Base-by-base conservation (phyloP, 768 basidiomycete genomes). In the Lentinula boryana region DNA sequence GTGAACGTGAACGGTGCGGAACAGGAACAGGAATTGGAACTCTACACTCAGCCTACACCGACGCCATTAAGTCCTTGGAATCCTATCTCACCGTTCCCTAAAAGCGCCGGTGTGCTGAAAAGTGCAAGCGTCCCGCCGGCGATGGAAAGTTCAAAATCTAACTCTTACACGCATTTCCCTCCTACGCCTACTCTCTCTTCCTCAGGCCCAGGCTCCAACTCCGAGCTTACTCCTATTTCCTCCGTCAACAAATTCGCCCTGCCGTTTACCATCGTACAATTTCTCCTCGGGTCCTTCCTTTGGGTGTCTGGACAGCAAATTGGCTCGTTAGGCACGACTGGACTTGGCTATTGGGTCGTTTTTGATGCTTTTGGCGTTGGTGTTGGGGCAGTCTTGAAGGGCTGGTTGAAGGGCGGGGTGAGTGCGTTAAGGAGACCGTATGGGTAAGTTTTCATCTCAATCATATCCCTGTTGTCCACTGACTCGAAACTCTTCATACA, bases 291-390 rank as follows among this genome's bases (percentile, higher is more conserved):
- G 0, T 85, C 85, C 2, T 84, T 81, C 67, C 63, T 98, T 8
- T 99, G 97, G 97, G 87, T 94, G 0, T 80, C 79, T 23, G 95
- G 95, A 1, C 97, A 99, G 72, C 86, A 88, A 62, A 83, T 86
- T 21, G 95, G 95, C 16, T 94, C 93, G 52, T 75, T 98, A 32
- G 81, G 89, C 7, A 86, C 89, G 59, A 96, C 96, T 1, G 97
- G 94, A 0, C 72, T 99, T 16, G 97, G 96, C 0, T 99, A 99
- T 69, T 90, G 96, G 86, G 86, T 96, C 23, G 94, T 98, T 1
- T 99, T 98, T 68, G 96, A 98, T 70, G 84, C 94, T 3, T 78
- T 95, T 63, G 95, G 95, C 0, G 82, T 96, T 4, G 85, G 71
- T 18, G 70, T 88, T 23, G 78, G 73, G 44, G 73, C 74, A 9